These are phyloP conservation scores for Marchantia paleacea DNA, from an alignment of 225 moss, liverwort and hornwort genomes.

Conservation along the genomic window DNA sequence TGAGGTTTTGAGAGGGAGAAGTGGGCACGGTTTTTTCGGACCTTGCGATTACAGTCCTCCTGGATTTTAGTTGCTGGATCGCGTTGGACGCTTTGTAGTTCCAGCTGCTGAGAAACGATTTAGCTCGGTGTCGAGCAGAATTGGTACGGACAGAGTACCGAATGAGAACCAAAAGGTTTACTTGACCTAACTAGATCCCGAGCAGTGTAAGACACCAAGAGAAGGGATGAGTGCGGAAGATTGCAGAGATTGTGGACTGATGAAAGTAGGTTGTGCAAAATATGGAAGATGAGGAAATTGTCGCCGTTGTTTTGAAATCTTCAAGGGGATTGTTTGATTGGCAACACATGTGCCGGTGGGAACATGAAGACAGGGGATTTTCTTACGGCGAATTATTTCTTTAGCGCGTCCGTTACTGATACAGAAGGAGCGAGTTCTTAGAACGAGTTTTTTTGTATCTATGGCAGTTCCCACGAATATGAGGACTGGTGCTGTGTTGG, in stretches of 20 bases:
- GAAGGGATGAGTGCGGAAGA: not conserved
- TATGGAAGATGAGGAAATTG: not conserved
- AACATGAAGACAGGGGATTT: conserved; percentile 9
- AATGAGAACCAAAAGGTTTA: not conserved
- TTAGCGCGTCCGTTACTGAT: not conserved
- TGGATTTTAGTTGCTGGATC: not conserved
- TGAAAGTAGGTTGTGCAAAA: not conserved
- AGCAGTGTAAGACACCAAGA: not conserved
- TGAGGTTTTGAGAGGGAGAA: not conserved
- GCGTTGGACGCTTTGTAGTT: not conserved
- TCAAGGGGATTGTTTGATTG: not conserved
- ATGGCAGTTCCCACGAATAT: conserved; percentile 31
- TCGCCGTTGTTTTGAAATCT: not conserved
- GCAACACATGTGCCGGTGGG: conserved; percentile 2
- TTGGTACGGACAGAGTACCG: not conserved
- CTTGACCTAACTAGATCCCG: not conserved
- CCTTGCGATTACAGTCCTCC: not conserved
- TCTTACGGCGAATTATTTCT: not conserved
- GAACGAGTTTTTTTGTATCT: not conserved
- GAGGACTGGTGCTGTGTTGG: conserved; percentile 29
- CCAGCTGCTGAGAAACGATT: not conserved
- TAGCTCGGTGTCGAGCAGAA: not conserved
- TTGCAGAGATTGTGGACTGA: no score
- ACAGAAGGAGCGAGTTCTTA: not conserved
- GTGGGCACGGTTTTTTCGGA: not conserved